A percentile compares a stretch with the other conserved stretches of the same genome.
phyloP scores from a whole-genome alignment of 192 early-diverging fungal genomes.

The Phycomyces nitens region DNA sequence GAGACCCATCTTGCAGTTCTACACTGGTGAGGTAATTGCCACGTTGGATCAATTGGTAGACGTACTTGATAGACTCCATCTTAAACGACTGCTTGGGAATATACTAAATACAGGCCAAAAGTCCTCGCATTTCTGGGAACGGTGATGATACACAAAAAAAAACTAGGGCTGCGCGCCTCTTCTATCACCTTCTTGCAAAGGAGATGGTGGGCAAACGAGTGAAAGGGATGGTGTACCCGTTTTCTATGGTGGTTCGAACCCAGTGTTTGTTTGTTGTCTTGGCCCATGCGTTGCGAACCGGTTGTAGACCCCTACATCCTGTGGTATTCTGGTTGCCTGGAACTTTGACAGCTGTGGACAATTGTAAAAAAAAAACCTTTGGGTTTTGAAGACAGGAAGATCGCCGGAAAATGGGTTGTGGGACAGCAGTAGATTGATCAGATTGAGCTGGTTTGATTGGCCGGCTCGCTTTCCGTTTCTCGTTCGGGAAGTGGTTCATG shows the following conservation, averaged over 20 bases:
- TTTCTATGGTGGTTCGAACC: neutral
- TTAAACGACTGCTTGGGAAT: too few species aligned
- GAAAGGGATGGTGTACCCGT: constrained; percentile 15
- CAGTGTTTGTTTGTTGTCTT: constrained; percentile 1
- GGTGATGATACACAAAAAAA: too few species aligned
- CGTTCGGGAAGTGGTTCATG: neutral
- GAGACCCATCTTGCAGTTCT: too few species aligned
- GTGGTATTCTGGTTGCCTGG: neutral
- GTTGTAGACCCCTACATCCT: constrained; percentile 6
- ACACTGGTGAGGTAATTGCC: too few species aligned
- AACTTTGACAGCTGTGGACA: neutral
- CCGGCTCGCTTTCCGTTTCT: neutral
- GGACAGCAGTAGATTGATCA: too few species aligned
- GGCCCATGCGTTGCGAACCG: constrained; percentile 1
- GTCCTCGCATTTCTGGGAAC: too few species aligned
- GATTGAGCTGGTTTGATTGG: neutral
- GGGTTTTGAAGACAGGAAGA: too few species aligned
- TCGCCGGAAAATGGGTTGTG: too few species aligned
- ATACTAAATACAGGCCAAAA: too few species aligned
- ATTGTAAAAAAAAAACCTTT: neutral
- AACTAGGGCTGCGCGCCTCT: too few species aligned
- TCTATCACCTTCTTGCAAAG: neutral
- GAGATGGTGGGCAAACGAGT: neutral
- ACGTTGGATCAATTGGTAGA: too few species aligned
- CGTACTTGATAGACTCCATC: too few species aligned